Conservation (phyloP, 768 basidiomycete species). For the Cytidiella melzeri region DNA sequence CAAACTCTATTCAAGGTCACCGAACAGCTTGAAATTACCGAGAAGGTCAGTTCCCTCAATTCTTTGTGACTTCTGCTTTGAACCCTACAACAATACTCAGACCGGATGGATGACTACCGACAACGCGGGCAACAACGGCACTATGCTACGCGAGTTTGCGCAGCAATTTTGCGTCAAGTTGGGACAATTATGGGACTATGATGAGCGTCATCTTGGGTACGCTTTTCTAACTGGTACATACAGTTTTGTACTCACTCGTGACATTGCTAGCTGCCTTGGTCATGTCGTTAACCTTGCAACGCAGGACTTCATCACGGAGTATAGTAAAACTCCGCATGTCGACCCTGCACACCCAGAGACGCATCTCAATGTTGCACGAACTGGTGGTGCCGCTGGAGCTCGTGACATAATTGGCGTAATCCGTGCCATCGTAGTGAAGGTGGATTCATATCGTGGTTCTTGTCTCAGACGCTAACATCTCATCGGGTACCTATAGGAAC, state of each 20-base stretch:
- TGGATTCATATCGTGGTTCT: slow-evolving; percentile 1
- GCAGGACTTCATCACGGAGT: slow-evolving; percentile 22
- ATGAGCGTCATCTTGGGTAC: too few relatives aligned
- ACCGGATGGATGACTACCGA: slow-evolving; percentile 32
- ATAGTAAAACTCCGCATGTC: slow-evolving; percentile 23
- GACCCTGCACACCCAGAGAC: slow-evolving; percentile 18
- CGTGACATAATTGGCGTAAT: slow-evolving; percentile 25
- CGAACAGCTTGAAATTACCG: slow-evolving; percentile 20
- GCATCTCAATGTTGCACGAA: slow-evolving; percentile 4
- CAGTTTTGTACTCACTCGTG: not conserved
- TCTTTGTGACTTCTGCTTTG: not conserved
- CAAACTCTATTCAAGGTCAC: slow-evolving; percentile 33
- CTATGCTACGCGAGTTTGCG: slow-evolving; percentile 27
- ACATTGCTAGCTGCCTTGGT: slow-evolving; percentile 23
- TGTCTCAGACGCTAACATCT: not conserved
- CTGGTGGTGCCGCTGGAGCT: not conserved
- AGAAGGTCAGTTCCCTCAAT: slow-evolving; percentile 22
- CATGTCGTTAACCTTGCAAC: slow-evolving; percentile 31
- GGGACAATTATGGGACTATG: slow-evolving; percentile 7
- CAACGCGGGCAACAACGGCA: slow-evolving; percentile 33
- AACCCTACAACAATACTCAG: slow-evolving; percentile 13
- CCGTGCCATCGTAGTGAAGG: slow-evolving; percentile 22
- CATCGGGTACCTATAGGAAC: slow-evolving; percentile 10
- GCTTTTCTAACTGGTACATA: not conserved
- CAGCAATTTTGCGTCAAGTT: slow-evolving; percentile 1